phyloP scores from a whole-genome alignment of 495 filamentous ascomycete species.

The Penicillium flavigenum region DNA sequence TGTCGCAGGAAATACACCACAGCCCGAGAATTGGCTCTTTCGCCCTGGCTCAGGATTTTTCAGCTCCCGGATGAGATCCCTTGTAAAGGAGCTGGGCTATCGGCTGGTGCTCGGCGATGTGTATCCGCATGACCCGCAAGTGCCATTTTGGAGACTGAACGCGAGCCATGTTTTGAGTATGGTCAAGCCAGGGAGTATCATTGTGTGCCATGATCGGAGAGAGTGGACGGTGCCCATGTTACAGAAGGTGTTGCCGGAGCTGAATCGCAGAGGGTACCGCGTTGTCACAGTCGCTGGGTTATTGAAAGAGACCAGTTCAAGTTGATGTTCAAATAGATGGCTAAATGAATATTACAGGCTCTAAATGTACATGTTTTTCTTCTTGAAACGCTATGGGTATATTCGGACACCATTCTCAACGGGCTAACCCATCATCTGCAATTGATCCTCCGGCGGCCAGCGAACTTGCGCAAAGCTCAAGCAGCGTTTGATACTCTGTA shows the following conservation, averaged over 20 bases:
- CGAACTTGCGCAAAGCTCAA: conserved; percentile 94
- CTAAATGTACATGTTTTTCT: conserved; percentile 1
- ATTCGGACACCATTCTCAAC: conserved; percentile 10
- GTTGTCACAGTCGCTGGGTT: conserved; percentile 67
- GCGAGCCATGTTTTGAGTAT: conserved; percentile 78
- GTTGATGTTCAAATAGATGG: neutral
- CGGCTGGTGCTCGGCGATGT: conserved; percentile 72
- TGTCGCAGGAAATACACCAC: conserved; percentile 25
- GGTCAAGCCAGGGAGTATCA: conserved; percentile 69
- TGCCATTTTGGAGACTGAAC: conserved; percentile 65
- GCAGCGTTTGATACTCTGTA: conserved; percentile 97
- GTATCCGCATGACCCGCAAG: conserved; percentile 84
- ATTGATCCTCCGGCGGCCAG: conserved; percentile 90
- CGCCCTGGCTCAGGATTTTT: conserved; percentile 82
- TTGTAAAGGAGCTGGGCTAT: conserved; percentile 58
- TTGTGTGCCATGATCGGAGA: conserved; percentile 80
- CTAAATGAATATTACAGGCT: neutral
- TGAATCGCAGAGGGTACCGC: conserved; percentile 64
- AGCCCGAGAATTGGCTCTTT: conserved; percentile 59
- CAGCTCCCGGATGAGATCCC: conserved; percentile 59
- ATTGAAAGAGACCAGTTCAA: conserved; percentile 35
- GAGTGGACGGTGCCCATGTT: conserved; percentile 78
- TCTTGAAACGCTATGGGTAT: conserved; percentile 18
- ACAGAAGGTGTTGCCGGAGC: conserved; percentile 63
- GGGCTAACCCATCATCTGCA: conserved; percentile 90